These are phyloP conservation scores for Bassia scoparia DNA, from an alignment of 148 eudicot species.

Conservation along the genomic window DNA sequence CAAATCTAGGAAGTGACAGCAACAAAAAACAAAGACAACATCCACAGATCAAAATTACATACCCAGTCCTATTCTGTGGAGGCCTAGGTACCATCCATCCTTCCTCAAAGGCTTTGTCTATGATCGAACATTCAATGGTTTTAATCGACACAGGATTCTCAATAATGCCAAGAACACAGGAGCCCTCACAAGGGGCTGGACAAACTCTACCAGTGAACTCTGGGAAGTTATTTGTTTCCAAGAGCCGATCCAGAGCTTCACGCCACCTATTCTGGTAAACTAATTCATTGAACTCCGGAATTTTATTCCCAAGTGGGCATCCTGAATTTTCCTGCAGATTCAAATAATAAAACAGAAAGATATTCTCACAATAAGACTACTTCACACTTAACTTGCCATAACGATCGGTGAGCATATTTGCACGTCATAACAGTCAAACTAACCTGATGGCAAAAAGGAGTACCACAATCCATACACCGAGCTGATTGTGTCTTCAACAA, in stretches of 20 bases:
- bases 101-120: slow-evolving; percentile 96
- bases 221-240: slow-evolving; percentile 96
- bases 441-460: slow-evolving; percentile 99
- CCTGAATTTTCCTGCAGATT: slow-evolving; percentile 83
- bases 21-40: not conserved
- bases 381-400: not conserved
- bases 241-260: slow-evolving; percentile 89
- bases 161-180: slow-evolving; percentile 97
- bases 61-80: slow-evolving; percentile 86
- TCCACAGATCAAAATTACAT: not conserved
- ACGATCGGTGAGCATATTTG: not conserved
- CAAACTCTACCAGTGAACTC: slow-evolving; percentile 98
- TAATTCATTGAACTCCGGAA: slow-evolving; percentile 94
- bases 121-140: slow-evolving; percentile 89
- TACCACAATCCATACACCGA: slow-evolving; percentile 99
- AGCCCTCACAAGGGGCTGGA: slow-evolving; percentile 99
- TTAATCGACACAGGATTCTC: slow-evolving; percentile 97
- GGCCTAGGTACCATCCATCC: slow-evolving; percentile 99
- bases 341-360: not conserved
- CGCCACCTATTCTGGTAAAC: slow-evolving; percentile 98
- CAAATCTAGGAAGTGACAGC: not conserved
- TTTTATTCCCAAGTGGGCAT: slow-evolving; percentile 96
- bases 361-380: not conserved
- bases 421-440: not conserved
- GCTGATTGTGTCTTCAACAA: slow-evolving; percentile 92